These are phyloP conservation scores for Poa pratensis DNA, from an alignment of 176 grass and related monocot genomes.

Conservation along the genomic window DNA sequence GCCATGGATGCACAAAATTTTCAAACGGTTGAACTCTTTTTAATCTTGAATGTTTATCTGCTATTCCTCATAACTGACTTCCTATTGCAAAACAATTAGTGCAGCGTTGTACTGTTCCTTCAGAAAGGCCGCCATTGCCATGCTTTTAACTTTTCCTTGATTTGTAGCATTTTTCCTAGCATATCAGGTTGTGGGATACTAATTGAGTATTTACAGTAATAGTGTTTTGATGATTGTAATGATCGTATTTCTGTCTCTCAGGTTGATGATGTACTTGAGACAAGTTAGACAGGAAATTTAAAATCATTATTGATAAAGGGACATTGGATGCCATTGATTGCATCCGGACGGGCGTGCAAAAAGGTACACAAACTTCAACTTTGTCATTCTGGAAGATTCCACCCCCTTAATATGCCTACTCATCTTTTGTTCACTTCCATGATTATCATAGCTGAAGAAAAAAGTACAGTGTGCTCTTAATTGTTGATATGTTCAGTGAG, in stretches of 20 bases:
- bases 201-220: background rate
- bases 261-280: constrained; percentile 94
- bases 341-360: constrained; percentile 84
- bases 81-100: background rate
- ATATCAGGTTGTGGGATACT: background rate
- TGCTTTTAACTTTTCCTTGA: constrained; percentile 12
- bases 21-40: background rate
- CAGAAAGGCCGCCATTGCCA: constrained; percentile 11
- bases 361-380: constrained; percentile 53
- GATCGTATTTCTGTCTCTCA: constrained; percentile 45
- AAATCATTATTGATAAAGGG: constrained; percentile 91
- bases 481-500: constrained; percentile 3
- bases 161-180: background rate
- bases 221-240: constrained; percentile 16
- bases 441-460: constrained; percentile 8
- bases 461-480: constrained; percentile 23
- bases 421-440: background rate
- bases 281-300: constrained; percentile 89
- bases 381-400: background rate
- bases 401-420: background rate
- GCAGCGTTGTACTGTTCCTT: background rate
- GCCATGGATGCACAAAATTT: background rate
- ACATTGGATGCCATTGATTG: constrained; percentile 90
- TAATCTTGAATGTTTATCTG: constrained; percentile 3
- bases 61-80: background rate